Evolutionary conservation across 2,329 filamentous ascomycete species (phyloP), one percentile per base, ranked within the genome.

Genomic region (Exophiala phaeomuriformis): DNA sequence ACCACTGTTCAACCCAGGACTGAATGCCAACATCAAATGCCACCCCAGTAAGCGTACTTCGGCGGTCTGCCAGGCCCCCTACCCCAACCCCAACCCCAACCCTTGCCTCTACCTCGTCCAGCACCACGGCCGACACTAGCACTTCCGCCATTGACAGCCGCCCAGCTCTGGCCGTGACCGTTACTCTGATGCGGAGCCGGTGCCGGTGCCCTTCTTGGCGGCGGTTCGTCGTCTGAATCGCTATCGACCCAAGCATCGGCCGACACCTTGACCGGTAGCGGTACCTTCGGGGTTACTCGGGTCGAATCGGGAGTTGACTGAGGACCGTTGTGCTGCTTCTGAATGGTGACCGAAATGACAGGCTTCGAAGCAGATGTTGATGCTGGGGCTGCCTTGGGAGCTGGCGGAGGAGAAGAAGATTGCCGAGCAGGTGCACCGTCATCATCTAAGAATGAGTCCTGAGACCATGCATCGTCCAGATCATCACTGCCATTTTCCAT

Each of bases 401-500:
- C 47, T 28, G 40, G 30, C 35, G 10, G 8, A 33, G n/a, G 36
- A n/a, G 36, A 5, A 10, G 47, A 19, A 19, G 19, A 19, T 19
- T 19, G 19, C 19, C 19, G 19, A 19, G 19, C 19, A 19, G 19
- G 19, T 19, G 19, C 19, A 19, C 19, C 19, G 19, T 19, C 31
- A n/a, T 55, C 50, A 5, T 52, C 54, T 30, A 46, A 12, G 49
- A 52, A 53, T 2, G 57, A 59, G 4, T 50, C 46, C 27, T 54
- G 41, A 28, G 57, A 62, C 51, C 55, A 61, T 10, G 12, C 50
- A 35, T 60, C 59, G 9, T 61, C 59, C 27, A 64, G 49, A 42
- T 58, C 58, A 35, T 64, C 59, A 28, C 53, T 55, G 27, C 64
- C 59, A 31, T 62, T 63, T 12, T 63, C 59, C 30, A 64, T 62